These are phyloP conservation scores for Yamadazyma diddensiae DNA, from an alignment of 1,139 yeast genomes.

Conservation along the genomic window DNA sequence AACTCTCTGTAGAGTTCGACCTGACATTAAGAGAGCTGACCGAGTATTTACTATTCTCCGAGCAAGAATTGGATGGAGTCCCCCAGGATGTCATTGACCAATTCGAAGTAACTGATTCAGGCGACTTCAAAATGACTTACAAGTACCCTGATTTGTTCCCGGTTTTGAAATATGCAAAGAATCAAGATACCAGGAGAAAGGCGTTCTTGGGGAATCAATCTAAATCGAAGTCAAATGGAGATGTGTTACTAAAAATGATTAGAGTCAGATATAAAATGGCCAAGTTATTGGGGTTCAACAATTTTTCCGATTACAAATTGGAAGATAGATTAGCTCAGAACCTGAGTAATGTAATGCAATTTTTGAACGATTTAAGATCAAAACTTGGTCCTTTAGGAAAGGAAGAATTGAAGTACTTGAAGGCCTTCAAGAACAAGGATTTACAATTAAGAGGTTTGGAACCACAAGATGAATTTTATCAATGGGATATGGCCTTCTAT, in stretches of 20 bases:
- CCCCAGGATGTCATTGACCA: conserved; percentile 61
- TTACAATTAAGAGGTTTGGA: conserved; percentile 39
- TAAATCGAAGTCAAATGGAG: conserved; percentile 61
- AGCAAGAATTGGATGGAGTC: conserved; percentile 69
- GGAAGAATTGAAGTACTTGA: conserved; percentile 49
- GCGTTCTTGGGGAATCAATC: conserved; percentile 68
- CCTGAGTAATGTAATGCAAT: conserved; percentile 54
- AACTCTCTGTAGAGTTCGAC: conserved; percentile 53
- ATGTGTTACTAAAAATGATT: conserved; percentile 56
- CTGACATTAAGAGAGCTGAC: conserved; percentile 72
- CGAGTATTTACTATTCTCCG: conserved; percentile 55
- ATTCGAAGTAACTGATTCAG: conserved; percentile 47
- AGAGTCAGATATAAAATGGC: conserved; percentile 62
- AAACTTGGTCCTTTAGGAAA: conserved; percentile 60
- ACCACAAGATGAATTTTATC: conserved; percentile 46
- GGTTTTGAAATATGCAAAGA: conserved; percentile 65
- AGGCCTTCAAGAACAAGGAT: conserved; percentile 54
- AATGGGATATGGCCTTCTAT: conserved; percentile 75
- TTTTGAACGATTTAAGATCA: conserved; percentile 57
- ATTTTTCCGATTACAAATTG: conserved; percentile 65
- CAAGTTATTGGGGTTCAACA: conserved; percentile 58
- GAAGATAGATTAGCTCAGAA: conserved; percentile 80
- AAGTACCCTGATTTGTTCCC: conserved; percentile 81
- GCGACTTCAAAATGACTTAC: conserved; percentile 65
- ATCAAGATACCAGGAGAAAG: conserved; percentile 59